These are phyloP conservation scores for Aspergillus aculeatus DNA, from an alignment of 2,329 filamentous ascomycete genomes.

Conservation along the genomic window DNA sequence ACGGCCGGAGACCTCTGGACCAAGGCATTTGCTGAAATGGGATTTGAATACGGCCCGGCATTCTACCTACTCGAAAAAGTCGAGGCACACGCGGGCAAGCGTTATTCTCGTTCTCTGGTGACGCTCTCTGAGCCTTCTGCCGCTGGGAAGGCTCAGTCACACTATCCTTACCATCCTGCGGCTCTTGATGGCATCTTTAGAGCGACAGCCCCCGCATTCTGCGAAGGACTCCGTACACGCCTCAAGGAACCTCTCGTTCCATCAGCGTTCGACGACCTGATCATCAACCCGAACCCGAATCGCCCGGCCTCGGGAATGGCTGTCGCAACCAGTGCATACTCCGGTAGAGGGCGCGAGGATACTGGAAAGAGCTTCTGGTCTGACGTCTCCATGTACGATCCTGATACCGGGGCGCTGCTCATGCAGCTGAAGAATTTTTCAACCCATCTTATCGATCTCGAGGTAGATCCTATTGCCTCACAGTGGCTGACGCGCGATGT, in stretches of 20 bases:
- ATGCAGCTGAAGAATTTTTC: slow-evolving; percentile 5
- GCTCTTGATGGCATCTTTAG: slow-evolving; percentile 8
- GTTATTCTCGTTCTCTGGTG: slow-evolving; percentile 1
- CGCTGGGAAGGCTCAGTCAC: slow-evolving; percentile 1
- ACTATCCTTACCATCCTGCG: slow-evolving; percentile 9
- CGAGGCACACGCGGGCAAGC: slow-evolving; percentile 6
- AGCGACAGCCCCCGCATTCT: slow-evolving; percentile 2
- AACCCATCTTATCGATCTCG: slow-evolving; percentile 2
- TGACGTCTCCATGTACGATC: slow-evolving; percentile 7
- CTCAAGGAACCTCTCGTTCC: slow-evolving; percentile 3
- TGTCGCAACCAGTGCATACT: slow-evolving; percentile 5
- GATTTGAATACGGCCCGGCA: slow-evolving; percentile 8
- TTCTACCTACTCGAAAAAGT: slow-evolving; percentile 10
- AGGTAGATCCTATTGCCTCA: neutral
- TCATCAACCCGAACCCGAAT: slow-evolving; percentile 4
- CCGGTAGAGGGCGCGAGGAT: slow-evolving; percentile 4
- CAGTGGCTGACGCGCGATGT: slow-evolving; percentile 7
- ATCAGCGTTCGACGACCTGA: slow-evolving; percentile 7
- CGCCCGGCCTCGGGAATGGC: neutral
- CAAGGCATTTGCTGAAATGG: slow-evolving; percentile 12
- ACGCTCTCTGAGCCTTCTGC: slow-evolving; percentile 4
- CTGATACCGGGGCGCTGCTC: slow-evolving; percentile 5
- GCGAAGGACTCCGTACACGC: neutral
- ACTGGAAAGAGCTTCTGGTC: slow-evolving; percentile 4
- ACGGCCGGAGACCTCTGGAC: slow-evolving; percentile 7